Base-by-base conservation (phyloP, 306 rosid species). In the Pyrus pyrifolia region DNA sequence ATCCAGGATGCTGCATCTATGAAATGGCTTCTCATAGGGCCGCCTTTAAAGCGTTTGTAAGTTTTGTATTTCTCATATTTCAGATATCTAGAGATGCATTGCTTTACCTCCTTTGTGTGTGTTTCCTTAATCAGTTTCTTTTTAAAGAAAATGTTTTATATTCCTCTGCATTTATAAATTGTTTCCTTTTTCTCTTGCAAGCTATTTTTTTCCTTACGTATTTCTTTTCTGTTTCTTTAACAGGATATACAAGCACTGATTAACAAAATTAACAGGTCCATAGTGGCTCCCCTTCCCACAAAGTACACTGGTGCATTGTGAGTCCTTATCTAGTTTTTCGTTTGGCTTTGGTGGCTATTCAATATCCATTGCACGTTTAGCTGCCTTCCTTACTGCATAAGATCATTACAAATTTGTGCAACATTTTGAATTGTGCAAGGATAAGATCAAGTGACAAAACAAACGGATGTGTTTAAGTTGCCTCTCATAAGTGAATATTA, bases 191-290 rank as follows among this genome's bases (percentile, higher is more conserved):
- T 18, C 44, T 63, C 8, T 30, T 69, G 58, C 40, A 65, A 3
- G 19, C 6, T 49, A 52, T 10, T 30, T 35, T 46, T 22, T 42
- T 3, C 4, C 18, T 68, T 27, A 7, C 4, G 4, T 19, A 29
- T 22, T 52, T n/a, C 3, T 35, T 42, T 49, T 11, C 3, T 65
- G 77, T 86, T 87, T 84, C 70, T 83, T 79, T 81, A 59, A 78
- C 93, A 96, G 99, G 99, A 96, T 84, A 96, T 96, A 82, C 99
- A 91, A 85, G 97, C 98, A 60, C 87, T 96, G 83, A 96, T 96
- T 66, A 93, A 83, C 90, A 96, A 92, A 87, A 96, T 96, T 81
- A 93, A 90, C 22, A 96, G 84, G 90, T 96, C 98, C 78, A 86
- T 96, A 74, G 99, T 96, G 81, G 93, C 99, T 77, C 99, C 99